phyloP scores from a whole-genome alignment of 805 yeast species.

The Middelhovenomyces tepae region DNA sequence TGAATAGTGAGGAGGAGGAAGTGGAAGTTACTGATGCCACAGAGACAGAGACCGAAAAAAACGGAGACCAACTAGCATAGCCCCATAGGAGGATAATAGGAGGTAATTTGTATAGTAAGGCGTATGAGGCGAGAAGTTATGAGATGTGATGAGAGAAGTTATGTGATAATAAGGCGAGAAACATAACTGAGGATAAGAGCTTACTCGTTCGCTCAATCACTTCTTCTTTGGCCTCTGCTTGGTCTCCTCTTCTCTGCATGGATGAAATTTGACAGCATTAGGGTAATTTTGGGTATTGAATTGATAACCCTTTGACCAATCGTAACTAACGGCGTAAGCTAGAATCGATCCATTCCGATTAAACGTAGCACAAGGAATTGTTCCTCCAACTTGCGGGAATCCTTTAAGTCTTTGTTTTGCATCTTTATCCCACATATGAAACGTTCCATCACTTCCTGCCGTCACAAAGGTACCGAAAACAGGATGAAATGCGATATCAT shows the following conservation, averaged over 20 bases:
- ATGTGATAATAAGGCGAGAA: too few species aligned
- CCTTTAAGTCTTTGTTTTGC: conserved; percentile 79
- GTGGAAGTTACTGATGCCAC: too few species aligned
- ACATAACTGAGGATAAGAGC: too few species aligned
- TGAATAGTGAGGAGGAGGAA: too few species aligned
- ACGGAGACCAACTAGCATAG: too few species aligned
- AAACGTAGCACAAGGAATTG: conserved; percentile 72
- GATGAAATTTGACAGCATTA: conserved; percentile 70
- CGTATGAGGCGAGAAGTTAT: too few species aligned
- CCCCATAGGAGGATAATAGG: too few species aligned
- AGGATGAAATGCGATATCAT: conserved; percentile 81
- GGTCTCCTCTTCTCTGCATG: conserved; percentile 78
- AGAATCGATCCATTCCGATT: conserved; percentile 75
- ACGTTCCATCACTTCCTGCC: conserved; percentile 90
- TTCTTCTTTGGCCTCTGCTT: conserved; percentile 30
- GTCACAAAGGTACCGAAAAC: conserved; percentile 84
- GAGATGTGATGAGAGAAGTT: too few species aligned
- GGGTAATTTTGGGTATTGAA: conserved; percentile 70
- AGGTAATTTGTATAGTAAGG: too few species aligned
- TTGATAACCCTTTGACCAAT: conserved; percentile 81
- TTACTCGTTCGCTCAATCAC: too few species aligned
- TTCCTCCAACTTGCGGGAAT: conserved; percentile 46
- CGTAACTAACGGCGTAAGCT: conserved; percentile 90
- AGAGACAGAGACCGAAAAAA: too few species aligned
- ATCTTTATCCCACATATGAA: conserved; percentile 94